phyloP scores from a whole-genome alignment of 805 yeast genomes.

The Suhomyces sp. region DNA sequence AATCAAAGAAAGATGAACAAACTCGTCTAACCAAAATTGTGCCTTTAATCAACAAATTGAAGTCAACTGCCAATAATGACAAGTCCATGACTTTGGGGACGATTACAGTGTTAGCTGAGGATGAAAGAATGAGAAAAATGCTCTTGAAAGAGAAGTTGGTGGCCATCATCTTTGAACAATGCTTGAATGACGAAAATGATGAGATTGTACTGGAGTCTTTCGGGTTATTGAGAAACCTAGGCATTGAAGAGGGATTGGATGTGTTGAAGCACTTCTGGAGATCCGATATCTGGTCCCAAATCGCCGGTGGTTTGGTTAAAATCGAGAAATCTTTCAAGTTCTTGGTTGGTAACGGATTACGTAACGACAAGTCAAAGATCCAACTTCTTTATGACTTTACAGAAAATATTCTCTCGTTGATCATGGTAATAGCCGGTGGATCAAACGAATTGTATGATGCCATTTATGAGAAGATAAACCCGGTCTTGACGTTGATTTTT shows the following conservation, averaged over 20 bases:
- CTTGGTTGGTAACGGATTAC: constrained; percentile 24
- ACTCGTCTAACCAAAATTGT: constrained; percentile 55
- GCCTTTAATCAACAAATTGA: constrained; percentile 66
- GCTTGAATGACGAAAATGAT: constrained; percentile 62
- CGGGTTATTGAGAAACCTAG: constrained; percentile 77
- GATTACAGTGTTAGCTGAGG: constrained; percentile 69
- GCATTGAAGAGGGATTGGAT: constrained; percentile 86
- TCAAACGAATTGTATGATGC: constrained; percentile 49
- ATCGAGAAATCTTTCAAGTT: constrained; percentile 49
- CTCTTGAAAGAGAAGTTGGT: constrained; percentile 73
- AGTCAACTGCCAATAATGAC: constrained; percentile 66
- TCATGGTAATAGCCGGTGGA: constrained; percentile 64
- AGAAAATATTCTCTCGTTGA: constrained; percentile 70
- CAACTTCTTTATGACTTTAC: constrained; percentile 60
- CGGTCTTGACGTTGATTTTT: constrained; percentile 37
- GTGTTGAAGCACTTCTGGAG: constrained; percentile 75
- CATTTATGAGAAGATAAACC: constrained; percentile 48
- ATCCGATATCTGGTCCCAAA: constrained; percentile 66
- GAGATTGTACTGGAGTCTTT: constrained; percentile 79
- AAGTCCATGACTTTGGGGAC: constrained; percentile 75
- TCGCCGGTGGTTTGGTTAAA: constrained; percentile 53
- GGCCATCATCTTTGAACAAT: constrained; percentile 59
- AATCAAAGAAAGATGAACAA: constrained; percentile 43
- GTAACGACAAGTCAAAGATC: constrained; percentile 41
- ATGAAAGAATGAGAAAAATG: constrained; percentile 56